A percentile compares a stretch with the other conserved stretches of the same genome.
These are phyloP conservation scores for Auricularia sp. DNA, from an alignment of 768 basidiomycete species.

Conservation along the genomic window DNA sequence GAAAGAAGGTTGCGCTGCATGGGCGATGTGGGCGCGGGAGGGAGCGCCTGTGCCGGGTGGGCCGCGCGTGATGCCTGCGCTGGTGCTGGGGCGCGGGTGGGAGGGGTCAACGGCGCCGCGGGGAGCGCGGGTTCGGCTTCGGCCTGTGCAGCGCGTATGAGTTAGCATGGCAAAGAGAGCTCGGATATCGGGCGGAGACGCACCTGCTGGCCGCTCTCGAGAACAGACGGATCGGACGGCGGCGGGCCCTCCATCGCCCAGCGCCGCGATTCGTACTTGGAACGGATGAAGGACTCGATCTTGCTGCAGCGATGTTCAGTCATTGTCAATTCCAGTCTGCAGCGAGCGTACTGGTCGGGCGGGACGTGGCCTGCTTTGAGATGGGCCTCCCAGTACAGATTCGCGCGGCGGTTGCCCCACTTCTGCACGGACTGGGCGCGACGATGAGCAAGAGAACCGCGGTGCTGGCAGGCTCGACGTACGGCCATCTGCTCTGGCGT, in stretches of 20 bases:
- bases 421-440: slow-evolving; percentile 61
- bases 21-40: slow-evolving; percentile 11
- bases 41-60: slow-evolving; percentile 6
- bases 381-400: slow-evolving; percentile 96
- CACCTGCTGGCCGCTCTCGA: slow-evolving; percentile 39
- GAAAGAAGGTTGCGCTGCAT: neutral
- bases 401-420: slow-evolving; percentile 92
- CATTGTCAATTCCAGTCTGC: neutral
- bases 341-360: slow-evolving; percentile 75
- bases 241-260: slow-evolving; percentile 91
- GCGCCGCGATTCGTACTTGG: slow-evolving; percentile 86
- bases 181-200: neutral
- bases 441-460: neutral
- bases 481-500: slow-evolving; percentile 97
- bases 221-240: slow-evolving; percentile 68
- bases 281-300: slow-evolving; percentile 95
- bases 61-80: slow-evolving; percentile 2
- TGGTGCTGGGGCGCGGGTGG: slow-evolving; percentile 12
- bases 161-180: neutral
- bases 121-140: slow-evolving; percentile 19
- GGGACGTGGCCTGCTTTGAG: slow-evolving; percentile 85
- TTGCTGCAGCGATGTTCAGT: slow-evolving; percentile 46
- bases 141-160: neutral
- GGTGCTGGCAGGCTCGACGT: slow-evolving; percentile 13
- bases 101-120: neutral